phyloP scores from a whole-genome alignment of 768 basidiomycete genomes.

The Candolleomyces aberdarensis region DNA sequence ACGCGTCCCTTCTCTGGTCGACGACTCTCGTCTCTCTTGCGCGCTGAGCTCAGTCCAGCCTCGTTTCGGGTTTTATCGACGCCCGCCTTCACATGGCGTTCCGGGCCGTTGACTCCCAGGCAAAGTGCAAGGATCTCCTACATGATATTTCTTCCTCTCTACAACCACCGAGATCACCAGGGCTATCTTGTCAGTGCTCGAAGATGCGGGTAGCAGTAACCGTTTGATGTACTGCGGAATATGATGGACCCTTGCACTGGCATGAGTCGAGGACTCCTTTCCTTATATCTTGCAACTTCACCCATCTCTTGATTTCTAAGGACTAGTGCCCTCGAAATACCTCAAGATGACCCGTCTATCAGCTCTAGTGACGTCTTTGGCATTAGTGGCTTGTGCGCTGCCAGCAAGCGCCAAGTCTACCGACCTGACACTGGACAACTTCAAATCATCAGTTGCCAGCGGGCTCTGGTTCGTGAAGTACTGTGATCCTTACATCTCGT shows the following conservation, averaged over 20 bases:
- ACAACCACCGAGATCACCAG: no score
- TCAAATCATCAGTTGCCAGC: conserved; percentile 45
- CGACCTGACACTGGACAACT: conserved; percentile 58
- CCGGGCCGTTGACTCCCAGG: no score
- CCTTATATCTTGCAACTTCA: background rate
- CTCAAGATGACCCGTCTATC: background rate
- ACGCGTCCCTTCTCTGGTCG: no score
- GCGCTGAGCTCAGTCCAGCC: no score
- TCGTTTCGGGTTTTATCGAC: no score
- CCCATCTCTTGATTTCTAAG: background rate
- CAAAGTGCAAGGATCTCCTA: no score
- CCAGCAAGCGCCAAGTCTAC: conserved; percentile 8
- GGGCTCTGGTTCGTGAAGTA: conserved; percentile 86
- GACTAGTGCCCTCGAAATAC: background rate
- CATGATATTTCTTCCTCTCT: no score
- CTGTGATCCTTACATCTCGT: conserved; percentile 81
- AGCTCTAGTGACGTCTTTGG: conserved; percentile 2
- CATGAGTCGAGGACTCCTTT: background rate
- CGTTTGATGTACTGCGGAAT: no score
- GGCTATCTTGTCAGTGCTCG: no score
- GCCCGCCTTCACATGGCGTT: no score
- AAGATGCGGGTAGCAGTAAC: no score
- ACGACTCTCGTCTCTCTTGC: no score
- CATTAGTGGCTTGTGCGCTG: background rate
- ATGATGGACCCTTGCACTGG: background rate